Evolutionary conservation across 805 yeast genomes (phyloP).

Genomic region (Teunomyces atbi): DNA sequence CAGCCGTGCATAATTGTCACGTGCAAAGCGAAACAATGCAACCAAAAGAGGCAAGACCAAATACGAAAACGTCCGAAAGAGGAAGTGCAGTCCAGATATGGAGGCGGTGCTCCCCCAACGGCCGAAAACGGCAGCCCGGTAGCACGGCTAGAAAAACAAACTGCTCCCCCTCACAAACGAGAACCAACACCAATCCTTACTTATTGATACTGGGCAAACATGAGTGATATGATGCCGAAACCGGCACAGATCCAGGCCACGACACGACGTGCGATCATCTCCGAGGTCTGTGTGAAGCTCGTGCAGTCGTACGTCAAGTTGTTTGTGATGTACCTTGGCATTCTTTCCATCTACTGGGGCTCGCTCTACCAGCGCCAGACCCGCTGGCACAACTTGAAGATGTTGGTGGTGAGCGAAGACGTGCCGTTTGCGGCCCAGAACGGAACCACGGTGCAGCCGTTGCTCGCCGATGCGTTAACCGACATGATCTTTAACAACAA

Average conservation of each 20-base stretch:
- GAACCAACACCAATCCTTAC: too few species aligned
- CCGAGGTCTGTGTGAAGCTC: conserved; percentile 10
- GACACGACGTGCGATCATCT: background rate
- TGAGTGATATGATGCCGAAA: background rate
- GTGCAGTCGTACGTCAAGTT: conserved; percentile 18
- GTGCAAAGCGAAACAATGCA: background rate
- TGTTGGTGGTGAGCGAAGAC: conserved; percentile 39
- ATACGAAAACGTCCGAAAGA: background rate
- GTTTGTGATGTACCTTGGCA: conserved; percentile 23
- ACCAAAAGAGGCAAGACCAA: background rate
- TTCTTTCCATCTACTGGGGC: conserved; percentile 44
- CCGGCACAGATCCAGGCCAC: background rate
- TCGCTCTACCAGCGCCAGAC: conserved; percentile 28
- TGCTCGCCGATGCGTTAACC: conserved; percentile 17
- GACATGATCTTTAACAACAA: conserved; percentile 14
- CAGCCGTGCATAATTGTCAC: background rate
- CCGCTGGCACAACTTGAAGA: conserved; percentile 30
- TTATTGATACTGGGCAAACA: too few species aligned
- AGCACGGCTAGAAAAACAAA: too few species aligned
- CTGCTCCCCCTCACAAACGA: too few species aligned
- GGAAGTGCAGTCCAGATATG: too few species aligned
- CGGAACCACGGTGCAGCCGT: conserved; percentile 17
- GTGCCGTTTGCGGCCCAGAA: conserved; percentile 13
- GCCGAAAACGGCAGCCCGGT: too few species aligned
- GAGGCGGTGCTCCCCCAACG: too few species aligned